Conservation (phyloP, 2,329 filamentous ascomycete species). For the Fusarium brachygibbosum region DNA sequence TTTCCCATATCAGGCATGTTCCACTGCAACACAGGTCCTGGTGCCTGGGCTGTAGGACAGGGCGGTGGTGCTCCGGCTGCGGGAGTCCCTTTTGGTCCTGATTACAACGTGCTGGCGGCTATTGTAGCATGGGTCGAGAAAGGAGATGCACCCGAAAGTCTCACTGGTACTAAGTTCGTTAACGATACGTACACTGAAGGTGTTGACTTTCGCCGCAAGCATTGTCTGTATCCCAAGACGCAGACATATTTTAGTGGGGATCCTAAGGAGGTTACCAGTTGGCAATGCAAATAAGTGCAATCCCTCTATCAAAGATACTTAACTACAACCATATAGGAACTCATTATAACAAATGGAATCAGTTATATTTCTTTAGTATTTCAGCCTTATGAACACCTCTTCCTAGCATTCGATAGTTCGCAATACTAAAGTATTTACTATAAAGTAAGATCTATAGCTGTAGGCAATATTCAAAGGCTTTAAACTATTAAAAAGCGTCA, state of each 20-base stretch:
- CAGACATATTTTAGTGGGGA: slow-evolving; percentile 29
- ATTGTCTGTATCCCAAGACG: slow-evolving; percentile 22
- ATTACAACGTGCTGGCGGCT: slow-evolving; percentile 61
- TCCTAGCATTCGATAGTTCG: too few relatives aligned
- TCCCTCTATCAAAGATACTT: not conserved
- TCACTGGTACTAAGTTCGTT: slow-evolving; percentile 54
- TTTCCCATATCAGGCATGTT: slow-evolving; percentile 67
- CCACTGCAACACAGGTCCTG: slow-evolving; percentile 62
- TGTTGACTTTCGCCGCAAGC: slow-evolving; percentile 22
- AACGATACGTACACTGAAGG: not conserved
- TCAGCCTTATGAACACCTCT: too few relatives aligned
- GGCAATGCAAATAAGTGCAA: slow-evolving; percentile 14
- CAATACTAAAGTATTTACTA: too few relatives aligned
- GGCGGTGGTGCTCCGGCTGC: slow-evolving; percentile 37
- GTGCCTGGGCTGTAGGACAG: slow-evolving; percentile 56
- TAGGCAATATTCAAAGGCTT: too few relatives aligned
- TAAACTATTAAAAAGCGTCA: too few relatives aligned
- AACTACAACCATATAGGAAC: not conserved
- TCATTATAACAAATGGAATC: not conserved
- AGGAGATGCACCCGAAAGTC: slow-evolving; percentile 56
- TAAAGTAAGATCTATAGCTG: too few relatives aligned
- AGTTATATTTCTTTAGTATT: not conserved
- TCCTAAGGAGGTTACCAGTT: not conserved
- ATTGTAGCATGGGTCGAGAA: slow-evolving; percentile 64
- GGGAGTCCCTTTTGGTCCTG: slow-evolving; percentile 47